Conservation (phyloP, 805 yeast genomes). For the Wickerhamomyces subpelliculosus region DNA sequence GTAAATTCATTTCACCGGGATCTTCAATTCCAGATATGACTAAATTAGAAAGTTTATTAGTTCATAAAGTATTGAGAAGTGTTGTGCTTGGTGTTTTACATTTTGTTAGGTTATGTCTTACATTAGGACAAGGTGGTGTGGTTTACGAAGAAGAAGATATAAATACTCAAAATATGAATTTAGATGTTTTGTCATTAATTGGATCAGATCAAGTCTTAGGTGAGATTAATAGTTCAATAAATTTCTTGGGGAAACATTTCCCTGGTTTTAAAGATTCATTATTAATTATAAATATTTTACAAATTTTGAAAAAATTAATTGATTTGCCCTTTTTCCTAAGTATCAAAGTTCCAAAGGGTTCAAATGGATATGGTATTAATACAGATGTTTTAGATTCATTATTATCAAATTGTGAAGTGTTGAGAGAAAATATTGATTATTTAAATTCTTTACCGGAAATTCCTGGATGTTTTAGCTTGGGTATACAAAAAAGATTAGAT, state of each 20-base stretch:
- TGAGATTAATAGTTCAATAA: slow-evolving; percentile 27
- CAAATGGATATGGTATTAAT: slow-evolving; percentile 5
- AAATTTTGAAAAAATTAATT: slow-evolving; percentile 15
- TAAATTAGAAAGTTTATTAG: slow-evolving; percentile 18
- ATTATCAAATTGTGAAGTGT: slow-evolving; percentile 2
- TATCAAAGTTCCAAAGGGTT: slow-evolving; percentile 7
- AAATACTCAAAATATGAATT: slow-evolving; percentile 55
- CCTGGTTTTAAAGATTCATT: slow-evolving; percentile 13
- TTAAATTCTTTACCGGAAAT: slow-evolving; percentile 17
- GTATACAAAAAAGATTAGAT: slow-evolving; percentile 40
- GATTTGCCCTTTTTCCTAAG: slow-evolving; percentile 13
- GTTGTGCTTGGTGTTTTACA: slow-evolving; percentile 47
- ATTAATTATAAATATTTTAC: slow-evolving; percentile 13
- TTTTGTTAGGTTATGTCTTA: slow-evolving; percentile 41
- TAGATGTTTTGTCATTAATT: slow-evolving; percentile 30
- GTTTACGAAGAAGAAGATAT: slow-evolving; percentile 73
- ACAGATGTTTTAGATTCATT: slow-evolving; percentile 10
- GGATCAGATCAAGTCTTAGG: slow-evolving; percentile 14
- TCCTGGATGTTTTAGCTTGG: slow-evolving; percentile 37
- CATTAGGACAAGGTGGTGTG: slow-evolving; percentile 48
- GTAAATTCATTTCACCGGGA: slow-evolving; percentile 7
- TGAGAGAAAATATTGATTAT: slow-evolving; percentile 12
- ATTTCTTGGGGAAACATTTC: slow-evolving; percentile 23
- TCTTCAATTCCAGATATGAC: not conserved
- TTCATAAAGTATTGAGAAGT: slow-evolving; percentile 44